Evolutionary conservation across 768 basidiomycete species (phyloP).

Genomic region (Infundibulicybe gibba): DNA sequence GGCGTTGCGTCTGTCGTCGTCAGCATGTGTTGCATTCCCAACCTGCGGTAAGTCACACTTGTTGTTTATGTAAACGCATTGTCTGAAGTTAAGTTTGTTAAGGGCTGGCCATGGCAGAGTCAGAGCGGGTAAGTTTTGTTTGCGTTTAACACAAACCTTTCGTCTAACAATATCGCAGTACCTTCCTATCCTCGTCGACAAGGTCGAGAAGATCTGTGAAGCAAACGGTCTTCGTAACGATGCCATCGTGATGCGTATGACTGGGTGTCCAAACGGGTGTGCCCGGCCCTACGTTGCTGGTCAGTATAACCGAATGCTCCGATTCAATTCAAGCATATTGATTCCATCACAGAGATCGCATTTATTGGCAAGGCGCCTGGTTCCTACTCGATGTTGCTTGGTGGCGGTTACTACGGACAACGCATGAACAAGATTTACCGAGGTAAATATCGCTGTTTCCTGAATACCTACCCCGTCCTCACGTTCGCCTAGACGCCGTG

Average conservation of each 20-base stretch:
- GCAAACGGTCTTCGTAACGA: constrained; percentile 92
- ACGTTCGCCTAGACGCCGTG: constrained; percentile 60
- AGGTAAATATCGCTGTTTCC: constrained; percentile 35
- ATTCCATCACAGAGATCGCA: constrained; percentile 67
- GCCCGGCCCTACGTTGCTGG: constrained; percentile 91
- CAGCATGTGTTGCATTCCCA: constrained; percentile 97
- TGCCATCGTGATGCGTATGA: constrained; percentile 98
- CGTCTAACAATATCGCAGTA: constrained; percentile 46
- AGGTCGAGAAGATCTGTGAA: constrained; percentile 93
- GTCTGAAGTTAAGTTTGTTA: constrained; percentile 1
- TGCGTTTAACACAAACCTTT: neutral
- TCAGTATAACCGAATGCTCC: constrained; percentile 23
- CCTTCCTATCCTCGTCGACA: constrained; percentile 87
- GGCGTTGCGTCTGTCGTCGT: constrained; percentile 81
- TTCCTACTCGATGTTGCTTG: constrained; percentile 90
- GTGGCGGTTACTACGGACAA: constrained; percentile 93
- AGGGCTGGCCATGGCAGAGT: constrained; percentile 47
- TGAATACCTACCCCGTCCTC: neutral
- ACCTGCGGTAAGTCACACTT: constrained; percentile 66
- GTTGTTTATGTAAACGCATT: neutral
- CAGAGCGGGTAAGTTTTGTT: constrained; percentile 42
- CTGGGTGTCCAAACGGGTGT: constrained; percentile 93
- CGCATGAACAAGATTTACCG: constrained; percentile 95
- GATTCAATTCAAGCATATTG: neutral
- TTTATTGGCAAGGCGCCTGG: constrained; percentile 97